Conservation (phyloP, 257 asterid species). For the Solanum chilense region DNA sequence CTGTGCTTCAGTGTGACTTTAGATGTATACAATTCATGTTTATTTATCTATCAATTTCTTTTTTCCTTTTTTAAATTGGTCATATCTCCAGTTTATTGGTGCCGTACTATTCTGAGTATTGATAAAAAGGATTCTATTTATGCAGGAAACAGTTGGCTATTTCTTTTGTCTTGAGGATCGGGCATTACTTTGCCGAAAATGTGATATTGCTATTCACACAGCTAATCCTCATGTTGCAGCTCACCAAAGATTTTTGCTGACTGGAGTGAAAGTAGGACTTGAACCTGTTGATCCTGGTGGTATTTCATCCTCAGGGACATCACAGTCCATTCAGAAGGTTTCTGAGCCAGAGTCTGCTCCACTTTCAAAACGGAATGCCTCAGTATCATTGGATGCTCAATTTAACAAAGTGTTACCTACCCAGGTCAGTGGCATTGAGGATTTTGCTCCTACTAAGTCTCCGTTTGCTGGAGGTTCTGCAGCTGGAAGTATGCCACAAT, state of each 20-base stretch:
- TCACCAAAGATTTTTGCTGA: slow-evolving; percentile 77
- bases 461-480: slow-evolving; percentile 49
- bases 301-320: slow-evolving; percentile 28
- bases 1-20: not conserved
- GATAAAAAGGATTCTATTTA: not conserved
- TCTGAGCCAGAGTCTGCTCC: slow-evolving; percentile 22
- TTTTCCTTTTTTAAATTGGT: not conserved
- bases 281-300: slow-evolving; percentile 47
- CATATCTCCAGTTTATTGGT: not conserved
- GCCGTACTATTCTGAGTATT: not conserved
- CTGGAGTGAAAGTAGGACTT: slow-evolving; percentile 85
- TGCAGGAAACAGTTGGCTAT: slow-evolving; percentile 81
- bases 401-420: slow-evolving; percentile 14
- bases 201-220: slow-evolving; percentile 73
- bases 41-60: not conserved
- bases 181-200: slow-evolving; percentile 79
- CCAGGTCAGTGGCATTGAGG: slow-evolving; percentile 19
- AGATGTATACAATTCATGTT: not conserved
- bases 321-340: slow-evolving; percentile 22
- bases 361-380: slow-evolving; percentile 9
- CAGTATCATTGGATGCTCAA: slow-evolving; percentile 25
- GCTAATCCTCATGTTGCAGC: slow-evolving; percentile 52
- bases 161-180: slow-evolving; percentile 96
- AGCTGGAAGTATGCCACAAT: slow-evolving; percentile 45
- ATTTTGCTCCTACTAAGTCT: slow-evolving; percentile 21